Base-by-base conservation (phyloP, 768 basidiomycete genomes). In the Gloeophyllum trabeum region DNA sequence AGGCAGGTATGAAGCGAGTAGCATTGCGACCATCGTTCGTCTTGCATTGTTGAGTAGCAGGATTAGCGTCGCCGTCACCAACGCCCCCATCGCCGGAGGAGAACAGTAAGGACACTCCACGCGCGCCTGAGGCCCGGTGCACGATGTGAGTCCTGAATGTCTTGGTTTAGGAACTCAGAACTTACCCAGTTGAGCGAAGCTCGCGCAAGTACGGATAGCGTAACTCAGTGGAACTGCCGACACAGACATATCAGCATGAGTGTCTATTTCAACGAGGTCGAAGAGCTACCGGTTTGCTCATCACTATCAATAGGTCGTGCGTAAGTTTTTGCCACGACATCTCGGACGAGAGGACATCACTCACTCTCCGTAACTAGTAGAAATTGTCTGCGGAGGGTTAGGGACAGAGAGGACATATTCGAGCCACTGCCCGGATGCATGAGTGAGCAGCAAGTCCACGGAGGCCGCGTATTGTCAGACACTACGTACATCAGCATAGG, bases 41-140 rank as follows among this genome's bases (percentile, higher is more conserved):
- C 43, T 64, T 55, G 51, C 84, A 86, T 30, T 54, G 20, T 39
- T 76, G 71, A 6, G 65, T 73, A 0, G 61, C 58, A 14, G 76
- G 76, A 52, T 81, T 44, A 1, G 69, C 36, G 48, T 78, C 50
- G 22, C 71, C 68, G 51, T 79, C 82, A 2, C 84, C 83, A 14
- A 83, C 83, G 14, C 84, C 84, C 12, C 53, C 53, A 46, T 86
- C 82, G n/a, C 82, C 81, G 18, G 78, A 79, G 10, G 75, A 66
- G 58, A 82, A 82, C 28, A 76, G 52, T 13, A 86, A 34, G 5
- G 81, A 76, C 14, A 78, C 65, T 13, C 85, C 85, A 2, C 81
- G 74, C 39, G 65, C 73, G 44, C 81, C 81, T 76, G 44, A n/a
- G n/a, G n/a, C n/a, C n/a, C n/a, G n/a, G n/a, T n/a, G n/a, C n/a